These are phyloP conservation scores for Solanum tarapatanum DNA, from an alignment of 257 asterid genomes.

Conservation along the genomic window DNA sequence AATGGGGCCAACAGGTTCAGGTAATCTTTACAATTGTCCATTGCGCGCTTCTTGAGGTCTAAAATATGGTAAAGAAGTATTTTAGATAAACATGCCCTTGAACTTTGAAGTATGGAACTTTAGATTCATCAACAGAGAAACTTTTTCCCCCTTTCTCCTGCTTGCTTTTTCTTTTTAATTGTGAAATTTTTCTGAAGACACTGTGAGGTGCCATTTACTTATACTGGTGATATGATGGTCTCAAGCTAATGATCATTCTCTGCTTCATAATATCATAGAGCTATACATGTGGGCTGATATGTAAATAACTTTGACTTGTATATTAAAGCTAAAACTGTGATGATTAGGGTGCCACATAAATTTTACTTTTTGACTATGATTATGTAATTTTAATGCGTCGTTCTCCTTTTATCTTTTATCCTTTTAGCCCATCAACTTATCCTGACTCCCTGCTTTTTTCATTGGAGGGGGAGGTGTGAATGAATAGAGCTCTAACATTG, in stretches of 20 bases:
- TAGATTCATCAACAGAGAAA: background rate
- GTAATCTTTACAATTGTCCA: constrained; percentile 36
- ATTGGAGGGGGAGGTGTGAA: background rate
- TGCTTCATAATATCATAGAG: background rate
- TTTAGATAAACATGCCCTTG: background rate
- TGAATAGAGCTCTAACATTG: background rate
- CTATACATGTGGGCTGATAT: background rate
- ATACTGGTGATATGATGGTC: background rate
- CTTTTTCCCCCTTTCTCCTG: background rate
- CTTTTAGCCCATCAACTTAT: background rate
- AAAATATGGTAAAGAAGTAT: background rate
- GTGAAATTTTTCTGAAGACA: background rate
- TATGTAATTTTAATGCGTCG: background rate
- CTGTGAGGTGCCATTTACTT: background rate
- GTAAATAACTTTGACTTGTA: background rate
- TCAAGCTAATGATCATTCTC: background rate
- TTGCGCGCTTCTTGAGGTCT: background rate
- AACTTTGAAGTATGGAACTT: background rate
- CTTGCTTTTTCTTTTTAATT: background rate
- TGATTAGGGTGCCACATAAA: background rate
- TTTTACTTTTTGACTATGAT: background rate
- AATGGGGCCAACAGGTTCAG: constrained; percentile 99
- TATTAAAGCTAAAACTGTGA: background rate
- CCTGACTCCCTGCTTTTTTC: background rate
- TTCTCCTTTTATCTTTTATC: background rate